Evolutionary conservation across 495 filamentous ascomycete species (phyloP).

Genomic region (Aspergillus homomorphus): DNA sequence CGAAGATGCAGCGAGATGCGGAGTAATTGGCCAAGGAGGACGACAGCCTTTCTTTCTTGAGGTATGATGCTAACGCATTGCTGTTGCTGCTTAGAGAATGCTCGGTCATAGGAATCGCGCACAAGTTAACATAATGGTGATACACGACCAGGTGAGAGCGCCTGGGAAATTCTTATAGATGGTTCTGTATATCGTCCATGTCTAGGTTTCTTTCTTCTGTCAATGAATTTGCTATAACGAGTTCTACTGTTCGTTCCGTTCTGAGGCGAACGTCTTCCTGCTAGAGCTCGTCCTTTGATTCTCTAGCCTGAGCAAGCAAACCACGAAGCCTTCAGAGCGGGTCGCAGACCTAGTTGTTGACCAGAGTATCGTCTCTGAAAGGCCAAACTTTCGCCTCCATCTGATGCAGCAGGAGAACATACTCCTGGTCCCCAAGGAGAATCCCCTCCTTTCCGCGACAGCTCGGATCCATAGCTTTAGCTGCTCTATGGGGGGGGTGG

Average conservation of each 20-base stretch:
- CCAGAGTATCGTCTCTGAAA: slow-evolving; percentile 9
- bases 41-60: slow-evolving; percentile 4
- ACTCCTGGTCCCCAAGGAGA: slow-evolving; percentile 18
- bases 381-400: slow-evolving; percentile 18
- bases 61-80: slow-evolving; percentile 18
- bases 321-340: neutral
- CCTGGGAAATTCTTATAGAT: slow-evolving; percentile 12
- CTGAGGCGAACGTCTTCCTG: neutral
- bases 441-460: slow-evolving; percentile 9
- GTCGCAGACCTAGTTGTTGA: neutral
- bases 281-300: neutral
- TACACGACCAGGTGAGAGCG: neutral
- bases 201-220: slow-evolving; percentile 36
- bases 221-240: slow-evolving; percentile 28
- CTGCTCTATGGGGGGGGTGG: slow-evolving; percentile 8
- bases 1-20: slow-evolving; percentile 1
- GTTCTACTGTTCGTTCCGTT: neutral
- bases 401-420: slow-evolving; percentile 16
- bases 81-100: slow-evolving; percentile 17
- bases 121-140: slow-evolving; percentile 12
- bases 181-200: slow-evolving; percentile 26
- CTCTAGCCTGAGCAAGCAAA: neutral
- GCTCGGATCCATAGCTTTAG: slow-evolving; percentile 13
- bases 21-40: slow-evolving; percentile 3
- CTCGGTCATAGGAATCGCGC: slow-evolving; percentile 6